Conservation (phyloP, 1,284 basidiomycete species). For the Meripilus lineatus region DNA sequence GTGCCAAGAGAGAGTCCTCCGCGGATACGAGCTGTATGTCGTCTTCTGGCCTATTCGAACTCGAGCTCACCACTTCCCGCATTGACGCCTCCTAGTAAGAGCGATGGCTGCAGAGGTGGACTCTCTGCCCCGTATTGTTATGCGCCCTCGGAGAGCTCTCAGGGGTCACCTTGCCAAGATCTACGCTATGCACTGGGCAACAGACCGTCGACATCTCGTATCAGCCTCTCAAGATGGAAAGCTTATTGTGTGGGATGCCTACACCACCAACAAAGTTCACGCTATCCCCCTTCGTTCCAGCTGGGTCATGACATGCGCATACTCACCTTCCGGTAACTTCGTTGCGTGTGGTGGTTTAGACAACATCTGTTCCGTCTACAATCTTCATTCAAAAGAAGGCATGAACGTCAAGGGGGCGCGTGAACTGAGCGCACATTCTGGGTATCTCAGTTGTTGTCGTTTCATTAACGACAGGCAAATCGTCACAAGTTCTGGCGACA, state of each 20-base stretch:
- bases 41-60: slow-evolving; percentile 1
- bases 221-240: slow-evolving; percentile 99
- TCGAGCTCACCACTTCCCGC: slow-evolving; percentile 4
- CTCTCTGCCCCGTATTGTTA: slow-evolving; percentile 89
- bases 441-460: slow-evolving; percentile 96
- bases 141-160: slow-evolving; percentile 92
- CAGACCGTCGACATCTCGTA: slow-evolving; percentile 94
- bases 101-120: slow-evolving; percentile 97
- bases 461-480: slow-evolving; percentile 99
- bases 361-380: slow-evolving; percentile 99
- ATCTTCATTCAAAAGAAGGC: slow-evolving; percentile 71
- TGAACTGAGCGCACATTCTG: slow-evolving; percentile 94
- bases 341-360: slow-evolving; percentile 99
- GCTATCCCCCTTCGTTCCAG: slow-evolving; percentile 96
- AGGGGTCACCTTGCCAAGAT: slow-evolving; percentile 99
- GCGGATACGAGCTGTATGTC: slow-evolving; percentile 92
- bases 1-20: slow-evolving; percentile 90
- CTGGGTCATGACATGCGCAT: slow-evolving; percentile 99
- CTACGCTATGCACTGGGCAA: slow-evolving; percentile 99
- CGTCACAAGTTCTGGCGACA: slow-evolving; percentile 95
- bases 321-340: slow-evolving; percentile 93
- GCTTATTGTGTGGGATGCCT: slow-evolving; percentile 99
- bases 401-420: slow-evolving; percentile 77
- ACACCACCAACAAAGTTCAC: slow-evolving; percentile 99
- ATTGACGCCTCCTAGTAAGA: slow-evolving; percentile 53